phyloP scores from a whole-genome alignment of 2,329 filamentous ascomycete species.

The Curvularia spicifera region DNA sequence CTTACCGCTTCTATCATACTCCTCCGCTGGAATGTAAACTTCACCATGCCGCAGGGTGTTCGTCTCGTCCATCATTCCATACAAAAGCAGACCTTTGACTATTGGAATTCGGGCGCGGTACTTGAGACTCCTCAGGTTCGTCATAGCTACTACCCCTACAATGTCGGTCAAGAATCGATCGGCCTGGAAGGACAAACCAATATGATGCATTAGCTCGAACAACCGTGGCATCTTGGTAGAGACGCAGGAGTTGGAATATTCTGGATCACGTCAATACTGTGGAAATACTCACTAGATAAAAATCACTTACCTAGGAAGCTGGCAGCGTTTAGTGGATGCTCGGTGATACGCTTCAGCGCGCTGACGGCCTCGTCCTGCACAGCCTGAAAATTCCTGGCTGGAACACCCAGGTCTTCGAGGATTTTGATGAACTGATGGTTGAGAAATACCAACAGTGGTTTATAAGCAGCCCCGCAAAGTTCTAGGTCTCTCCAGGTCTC shows the following conservation, averaged over 20 bases:
- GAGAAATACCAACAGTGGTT: conserved; percentile 71
- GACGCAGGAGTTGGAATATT: conserved; percentile 65
- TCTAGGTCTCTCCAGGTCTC: conserved; percentile 63
- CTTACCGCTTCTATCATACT: conserved; percentile 34
- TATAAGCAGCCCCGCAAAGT: conserved; percentile 73
- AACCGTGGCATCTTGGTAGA: conserved; percentile 67
- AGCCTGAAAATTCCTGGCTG: conserved; percentile 64
- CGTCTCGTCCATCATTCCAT: conserved; percentile 85
- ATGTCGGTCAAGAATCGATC: conserved; percentile 74
- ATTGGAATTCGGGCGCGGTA: conserved; percentile 79
- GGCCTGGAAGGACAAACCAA: conserved; percentile 68
- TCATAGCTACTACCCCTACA: conserved; percentile 73
- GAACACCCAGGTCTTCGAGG: conserved; percentile 75
- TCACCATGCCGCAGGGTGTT: conserved; percentile 69
- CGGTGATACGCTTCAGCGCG: conserved; percentile 65
- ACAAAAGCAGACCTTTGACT: conserved; percentile 73
- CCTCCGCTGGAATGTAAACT: conserved; percentile 69
- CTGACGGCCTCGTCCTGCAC: conserved; percentile 69
- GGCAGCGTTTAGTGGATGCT: conserved; percentile 66
- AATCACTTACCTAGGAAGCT: conserved; percentile 60
- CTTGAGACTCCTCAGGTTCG: conserved; percentile 75
- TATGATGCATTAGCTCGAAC: conserved; percentile 63
- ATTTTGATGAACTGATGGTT: conserved; percentile 88
- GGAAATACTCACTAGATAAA: too few species aligned
- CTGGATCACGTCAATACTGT: conserved; percentile 28